Conservation (phyloP, 2,329 filamentous ascomycete species). For the Colletotrichum plurivorum region DNA sequence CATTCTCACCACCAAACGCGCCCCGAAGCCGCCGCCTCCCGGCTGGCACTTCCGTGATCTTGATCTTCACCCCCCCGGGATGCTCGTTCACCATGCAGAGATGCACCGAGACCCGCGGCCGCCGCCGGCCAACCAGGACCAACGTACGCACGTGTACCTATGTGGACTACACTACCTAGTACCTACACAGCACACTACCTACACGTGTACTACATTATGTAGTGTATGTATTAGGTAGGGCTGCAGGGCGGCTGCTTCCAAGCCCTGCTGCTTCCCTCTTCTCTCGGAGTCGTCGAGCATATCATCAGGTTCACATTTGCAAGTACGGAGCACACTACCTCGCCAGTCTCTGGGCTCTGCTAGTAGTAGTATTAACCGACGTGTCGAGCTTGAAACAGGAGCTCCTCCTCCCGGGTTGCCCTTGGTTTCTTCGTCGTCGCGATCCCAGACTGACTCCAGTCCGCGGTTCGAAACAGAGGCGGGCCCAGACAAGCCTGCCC, state of each 20-base stretch:
- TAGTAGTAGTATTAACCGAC: no score
- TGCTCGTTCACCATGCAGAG: neutral
- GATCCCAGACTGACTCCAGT: constrained; percentile 16
- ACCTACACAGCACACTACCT: no score
- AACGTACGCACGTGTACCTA: neutral
- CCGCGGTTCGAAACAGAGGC: constrained; percentile 27
- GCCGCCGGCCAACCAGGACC: constrained; percentile 7
- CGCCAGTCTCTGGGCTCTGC: no score
- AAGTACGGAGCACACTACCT: no score
- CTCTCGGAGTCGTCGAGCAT: no score
- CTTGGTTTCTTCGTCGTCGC: constrained; percentile 13
- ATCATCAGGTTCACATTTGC: no score
- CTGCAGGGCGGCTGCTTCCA: neutral
- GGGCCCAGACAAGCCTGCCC: neutral
- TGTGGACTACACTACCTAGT: no score
- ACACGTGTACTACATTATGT: neutral
- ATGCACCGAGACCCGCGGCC: constrained; percentile 26
- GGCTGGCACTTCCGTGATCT: neutral
- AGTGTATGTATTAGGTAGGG: neutral
- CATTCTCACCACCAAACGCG: neutral
- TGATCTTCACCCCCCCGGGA: neutral
- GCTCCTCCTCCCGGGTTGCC: constrained; percentile 1
- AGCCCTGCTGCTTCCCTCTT: no score
- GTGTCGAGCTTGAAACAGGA: constrained; percentile 34
- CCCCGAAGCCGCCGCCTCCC: neutral